Evolutionary conservation across 2,329 filamentous ascomycete species (phyloP).

Genomic region (Penicillium thymicola): DNA sequence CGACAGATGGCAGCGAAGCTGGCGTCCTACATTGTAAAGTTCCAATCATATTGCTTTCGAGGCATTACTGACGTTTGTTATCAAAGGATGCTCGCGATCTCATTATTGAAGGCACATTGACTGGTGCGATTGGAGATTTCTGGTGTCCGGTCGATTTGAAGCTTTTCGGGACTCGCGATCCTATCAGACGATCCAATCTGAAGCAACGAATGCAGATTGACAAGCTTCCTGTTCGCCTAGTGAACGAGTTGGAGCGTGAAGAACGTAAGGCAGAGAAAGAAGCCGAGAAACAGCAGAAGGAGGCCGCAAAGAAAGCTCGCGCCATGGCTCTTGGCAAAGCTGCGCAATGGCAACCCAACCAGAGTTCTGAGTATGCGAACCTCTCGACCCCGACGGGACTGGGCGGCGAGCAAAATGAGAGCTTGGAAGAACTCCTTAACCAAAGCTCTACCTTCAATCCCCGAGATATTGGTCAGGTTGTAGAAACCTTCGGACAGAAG

Average conservation of each 20-base stretch:
- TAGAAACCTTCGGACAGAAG: conserved; percentile 67
- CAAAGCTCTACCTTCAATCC: conserved; percentile 67
- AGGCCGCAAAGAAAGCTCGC: conserved; percentile 34
- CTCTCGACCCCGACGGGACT: conserved; percentile 32
- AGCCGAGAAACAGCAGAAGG: conserved; percentile 48
- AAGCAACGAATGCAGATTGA: conserved; percentile 62
- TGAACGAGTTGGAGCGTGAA: conserved; percentile 57
- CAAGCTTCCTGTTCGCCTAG: conserved; percentile 55
- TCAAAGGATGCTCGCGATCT: conserved; percentile 56
- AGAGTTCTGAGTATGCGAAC: conserved; percentile 34
- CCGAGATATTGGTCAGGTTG: conserved; percentile 60
- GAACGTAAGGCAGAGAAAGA: conserved; percentile 45
- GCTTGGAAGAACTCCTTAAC: conserved; percentile 62
- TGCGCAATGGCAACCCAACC: conserved; percentile 23
- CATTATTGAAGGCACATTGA: conserved; percentile 65
- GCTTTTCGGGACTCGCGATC: conserved; percentile 65
- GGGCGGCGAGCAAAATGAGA: conserved; percentile 32
- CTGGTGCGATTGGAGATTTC: conserved; percentile 62
- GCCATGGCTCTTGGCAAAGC: conserved; percentile 27
- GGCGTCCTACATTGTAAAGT: conserved; percentile 64
- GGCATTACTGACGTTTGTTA: conserved; percentile 10
- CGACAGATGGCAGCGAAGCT: conserved; percentile 66
- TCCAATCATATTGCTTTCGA: neutral
- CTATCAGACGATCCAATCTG: conserved; percentile 52
- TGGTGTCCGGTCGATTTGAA: conserved; percentile 70